Evolutionary conservation across 2,329 filamentous ascomycete genomes (phyloP), one percentile per base, ranked within the genome.

Genomic region (Neocucurbitaria cava): DNA sequence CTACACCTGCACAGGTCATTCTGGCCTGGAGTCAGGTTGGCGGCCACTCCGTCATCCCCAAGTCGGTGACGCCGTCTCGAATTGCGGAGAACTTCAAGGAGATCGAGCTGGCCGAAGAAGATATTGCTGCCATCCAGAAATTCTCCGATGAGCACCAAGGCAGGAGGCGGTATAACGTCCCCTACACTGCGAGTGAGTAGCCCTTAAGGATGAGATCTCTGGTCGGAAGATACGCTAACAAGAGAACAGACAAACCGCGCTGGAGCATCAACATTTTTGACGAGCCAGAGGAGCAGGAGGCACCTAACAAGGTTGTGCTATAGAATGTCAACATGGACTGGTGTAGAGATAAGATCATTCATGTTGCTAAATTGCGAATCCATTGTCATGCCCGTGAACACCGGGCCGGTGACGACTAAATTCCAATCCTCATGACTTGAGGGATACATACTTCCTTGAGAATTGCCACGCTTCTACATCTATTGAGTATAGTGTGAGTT

Each of bases 1-100:
- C 88, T 23, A 86, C 87, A 9, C 84, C 91, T 7, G 89, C 90
- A 7, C 91, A 96, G 82, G 83, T 96, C 35, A 83, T 96, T 56
- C 83, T 96, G 64, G 85, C 91, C 68, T 96, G 92, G 92, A 86
- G 90, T 41, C 96, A 91, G n/a, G 91, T 96, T 83, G 64, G 65
- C 17, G 67, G 65, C 15, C 62, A 67, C 56, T 67, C 64, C 15
- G 67, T 70, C 35, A 69, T 70, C n/a, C 68, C 68, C 36, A 70
- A 70, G 54, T 68, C 65, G 7, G 66, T 70, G 5, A 70, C 66
- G 0, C 54, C 68, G 13, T 57, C 64, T 20, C 55, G 68, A 26
- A 70, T 70, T 31, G 61, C 61, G 1, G 66, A 66, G 55, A 70
- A 70, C 59, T 70, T 69, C 58, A 59, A 68, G 54, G 66, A 69